Conservation (phyloP, 441 rosid genomes). For the Codiaeum variegatum region DNA sequence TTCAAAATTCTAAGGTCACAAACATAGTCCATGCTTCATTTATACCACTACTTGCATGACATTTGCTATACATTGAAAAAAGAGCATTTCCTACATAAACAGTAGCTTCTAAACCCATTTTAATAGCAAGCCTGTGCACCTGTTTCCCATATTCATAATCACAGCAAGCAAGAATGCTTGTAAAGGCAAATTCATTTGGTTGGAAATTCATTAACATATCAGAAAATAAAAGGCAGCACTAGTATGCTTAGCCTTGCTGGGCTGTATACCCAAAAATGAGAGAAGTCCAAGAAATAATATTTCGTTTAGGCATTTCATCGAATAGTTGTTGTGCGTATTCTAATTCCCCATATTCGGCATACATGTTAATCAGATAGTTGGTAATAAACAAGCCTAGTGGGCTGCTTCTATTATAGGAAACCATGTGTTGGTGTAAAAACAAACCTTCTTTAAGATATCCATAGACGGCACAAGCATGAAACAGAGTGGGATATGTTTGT, state of each 20-base stretch:
- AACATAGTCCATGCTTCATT: constrained; percentile 66
- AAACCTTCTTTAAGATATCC: constrained; percentile 47
- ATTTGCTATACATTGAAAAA: constrained; percentile 61
- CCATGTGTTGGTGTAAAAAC: constrained; percentile 52
- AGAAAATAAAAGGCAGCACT: constrained; percentile 43
- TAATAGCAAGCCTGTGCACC: constrained; percentile 60
- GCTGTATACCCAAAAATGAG: constrained; percentile 65
- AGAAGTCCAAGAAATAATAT: constrained; percentile 70
- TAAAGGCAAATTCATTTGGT: constrained; percentile 65
- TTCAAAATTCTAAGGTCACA: constrained; percentile 37
- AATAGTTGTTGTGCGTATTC: constrained; percentile 42
- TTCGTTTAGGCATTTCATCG: constrained; percentile 56
- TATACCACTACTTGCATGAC: constrained; percentile 11
- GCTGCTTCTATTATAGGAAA: constrained; percentile 20
- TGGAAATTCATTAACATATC: constrained; percentile 48
- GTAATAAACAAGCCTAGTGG: constrained; percentile 34
- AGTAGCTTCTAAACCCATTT: constrained; percentile 44
- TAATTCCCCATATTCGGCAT: constrained; percentile 48
- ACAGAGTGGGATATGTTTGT: constrained; percentile 49
- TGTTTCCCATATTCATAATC: constrained; percentile 49
- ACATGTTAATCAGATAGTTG: constrained; percentile 61
- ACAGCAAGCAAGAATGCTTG: constrained; percentile 62
- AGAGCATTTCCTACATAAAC: constrained; percentile 65
- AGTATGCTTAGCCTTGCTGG: constrained; percentile 40
- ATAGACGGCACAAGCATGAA: constrained; percentile 60